Evolutionary conservation across 768 basidiomycete genomes (phyloP).

Genomic region (Podaxis sp.): DNA sequence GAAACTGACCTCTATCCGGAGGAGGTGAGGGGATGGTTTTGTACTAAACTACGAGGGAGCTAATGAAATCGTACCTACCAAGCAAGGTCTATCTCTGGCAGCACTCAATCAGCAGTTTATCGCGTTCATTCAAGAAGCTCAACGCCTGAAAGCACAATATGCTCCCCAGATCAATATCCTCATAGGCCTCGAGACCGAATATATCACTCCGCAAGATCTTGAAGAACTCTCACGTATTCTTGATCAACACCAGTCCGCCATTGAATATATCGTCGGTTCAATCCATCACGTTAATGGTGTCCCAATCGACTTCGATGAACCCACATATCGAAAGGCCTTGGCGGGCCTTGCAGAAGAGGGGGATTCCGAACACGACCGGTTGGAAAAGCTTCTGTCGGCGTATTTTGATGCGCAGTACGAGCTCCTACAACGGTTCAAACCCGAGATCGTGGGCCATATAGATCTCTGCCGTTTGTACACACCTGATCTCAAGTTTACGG

Average conservation of each 20-base stretch:
- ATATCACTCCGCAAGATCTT: slow-evolving; percentile 71
- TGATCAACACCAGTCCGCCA: slow-evolving; percentile 39
- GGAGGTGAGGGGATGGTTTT: slow-evolving; percentile 57
- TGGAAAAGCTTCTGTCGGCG: slow-evolving; percentile 51
- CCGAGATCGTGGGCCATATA: slow-evolving; percentile 91
- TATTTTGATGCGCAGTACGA: slow-evolving; percentile 89
- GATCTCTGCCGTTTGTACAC: slow-evolving; percentile 89
- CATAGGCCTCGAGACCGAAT: slow-evolving; percentile 92
- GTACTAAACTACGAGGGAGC: neutral
- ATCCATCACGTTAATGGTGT: slow-evolving; percentile 87
- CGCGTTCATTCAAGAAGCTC: slow-evolving; percentile 75
- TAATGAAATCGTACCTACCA: slow-evolving; percentile 14
- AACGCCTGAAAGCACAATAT: slow-evolving; percentile 67
- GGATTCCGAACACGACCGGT: slow-evolving; percentile 28
- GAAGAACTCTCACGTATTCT: slow-evolving; percentile 56
- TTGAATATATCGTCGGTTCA: slow-evolving; percentile 92
- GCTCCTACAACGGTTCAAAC: slow-evolving; percentile 68
- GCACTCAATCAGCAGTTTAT: slow-evolving; percentile 66
- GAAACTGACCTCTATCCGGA: slow-evolving; percentile 87
- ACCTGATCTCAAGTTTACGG: slow-evolving; percentile 56
- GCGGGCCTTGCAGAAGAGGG: slow-evolving; percentile 32
- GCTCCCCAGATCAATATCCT: slow-evolving; percentile 69
- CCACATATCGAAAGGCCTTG: slow-evolving; percentile 67
- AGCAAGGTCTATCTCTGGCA: slow-evolving; percentile 57
- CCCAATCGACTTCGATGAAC: slow-evolving; percentile 89